A percentile compares a stretch with the other conserved stretches of the same genome.
phyloP scores from a whole-genome alignment of 345 rosid species.

The Dimocarpus longan region DNA sequence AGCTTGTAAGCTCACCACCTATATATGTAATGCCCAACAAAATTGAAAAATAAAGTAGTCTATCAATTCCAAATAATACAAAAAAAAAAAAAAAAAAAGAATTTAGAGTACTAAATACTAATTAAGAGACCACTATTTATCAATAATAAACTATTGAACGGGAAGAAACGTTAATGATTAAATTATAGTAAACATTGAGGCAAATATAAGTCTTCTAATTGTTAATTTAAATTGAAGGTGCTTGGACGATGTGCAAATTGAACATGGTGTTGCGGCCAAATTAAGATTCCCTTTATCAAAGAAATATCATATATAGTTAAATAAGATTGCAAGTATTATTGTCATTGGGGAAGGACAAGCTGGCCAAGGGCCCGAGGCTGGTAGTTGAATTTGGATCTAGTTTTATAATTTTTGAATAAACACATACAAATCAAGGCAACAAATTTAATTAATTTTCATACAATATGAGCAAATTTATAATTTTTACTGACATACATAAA shows the following conservation, averaged over 20 bases:
- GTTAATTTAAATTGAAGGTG: constrained; percentile 28
- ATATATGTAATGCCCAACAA: neutral
- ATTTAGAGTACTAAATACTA: neutral
- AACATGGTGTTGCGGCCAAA: constrained; percentile 52
- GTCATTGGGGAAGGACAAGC: too few species aligned
- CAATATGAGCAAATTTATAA: neutral
- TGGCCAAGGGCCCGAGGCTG: neutral
- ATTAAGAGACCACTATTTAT: neutral
- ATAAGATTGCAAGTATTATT: neutral
- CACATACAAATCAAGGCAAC: neutral
- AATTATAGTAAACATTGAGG: constrained; percentile 15
- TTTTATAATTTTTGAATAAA: neutral
- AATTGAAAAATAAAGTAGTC: neutral
- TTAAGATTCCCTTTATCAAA: constrained; percentile 33
- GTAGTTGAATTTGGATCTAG: constrained; percentile 10
- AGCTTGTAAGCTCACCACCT: constrained; percentile 87
- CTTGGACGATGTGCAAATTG: constrained; percentile 43
- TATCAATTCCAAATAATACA: neutral
- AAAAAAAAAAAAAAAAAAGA: neutral
- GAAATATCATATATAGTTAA: neutral
- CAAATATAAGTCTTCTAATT: constrained; percentile 16
- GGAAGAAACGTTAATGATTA: neutral
- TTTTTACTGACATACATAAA: neutral
- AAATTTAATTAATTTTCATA: neutral
- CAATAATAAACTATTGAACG: neutral